A percentile compares a stretch with the other conserved stretches of the same genome.
phyloP scores from a whole-genome alignment of 345 rosid genomes.

The Stellera chamaejasme region DNA sequence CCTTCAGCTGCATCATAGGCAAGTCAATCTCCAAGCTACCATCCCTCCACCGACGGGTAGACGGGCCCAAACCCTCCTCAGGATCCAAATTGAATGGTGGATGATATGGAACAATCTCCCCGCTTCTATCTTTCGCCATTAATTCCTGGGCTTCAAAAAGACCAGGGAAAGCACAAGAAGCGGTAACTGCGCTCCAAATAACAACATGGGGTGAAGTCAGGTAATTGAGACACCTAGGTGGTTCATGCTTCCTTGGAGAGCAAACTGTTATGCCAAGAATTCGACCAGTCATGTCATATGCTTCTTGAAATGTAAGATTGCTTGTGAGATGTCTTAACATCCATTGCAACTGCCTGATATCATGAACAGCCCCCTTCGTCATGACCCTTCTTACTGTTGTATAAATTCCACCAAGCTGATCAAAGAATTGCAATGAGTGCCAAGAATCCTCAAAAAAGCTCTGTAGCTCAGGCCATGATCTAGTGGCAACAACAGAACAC shows the following conservation, averaged over 20 bases:
- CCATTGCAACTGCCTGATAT: slow-evolving; percentile 83
- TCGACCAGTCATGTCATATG: slow-evolving; percentile 93
- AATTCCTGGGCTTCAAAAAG: slow-evolving; percentile 97
- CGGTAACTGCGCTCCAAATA: slow-evolving; percentile 98
- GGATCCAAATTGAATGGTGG: slow-evolving; percentile 91
- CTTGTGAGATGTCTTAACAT: slow-evolving; percentile 82
- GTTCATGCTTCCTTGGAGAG: slow-evolving; percentile 98
- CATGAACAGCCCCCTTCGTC: slow-evolving; percentile 91
- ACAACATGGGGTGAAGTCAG: slow-evolving; percentile 97
- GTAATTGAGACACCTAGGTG: slow-evolving; percentile 97
- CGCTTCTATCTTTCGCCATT: slow-evolving; percentile 96
- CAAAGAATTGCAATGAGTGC: slow-evolving; percentile 79
- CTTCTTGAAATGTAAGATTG: slow-evolving; percentile 98
- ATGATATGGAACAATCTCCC: slow-evolving; percentile 90
- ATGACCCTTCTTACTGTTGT: slow-evolving; percentile 75
- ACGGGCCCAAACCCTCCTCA: slow-evolving; percentile 51
- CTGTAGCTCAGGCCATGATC: slow-evolving; percentile 98
- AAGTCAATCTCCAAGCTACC: slow-evolving; percentile 97
- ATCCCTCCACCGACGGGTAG: slow-evolving; percentile 91
- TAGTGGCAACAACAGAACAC: slow-evolving; percentile 75
- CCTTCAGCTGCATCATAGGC: slow-evolving; percentile 98
- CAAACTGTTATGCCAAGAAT: slow-evolving; percentile 94
- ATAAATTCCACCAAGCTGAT: slow-evolving; percentile 86
- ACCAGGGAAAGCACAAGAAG: slow-evolving; percentile 98
- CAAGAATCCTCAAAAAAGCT: slow-evolving; percentile 81